Base-by-base conservation (phyloP, 257 asterid species). In the Solanum chmielewskii region DNA sequence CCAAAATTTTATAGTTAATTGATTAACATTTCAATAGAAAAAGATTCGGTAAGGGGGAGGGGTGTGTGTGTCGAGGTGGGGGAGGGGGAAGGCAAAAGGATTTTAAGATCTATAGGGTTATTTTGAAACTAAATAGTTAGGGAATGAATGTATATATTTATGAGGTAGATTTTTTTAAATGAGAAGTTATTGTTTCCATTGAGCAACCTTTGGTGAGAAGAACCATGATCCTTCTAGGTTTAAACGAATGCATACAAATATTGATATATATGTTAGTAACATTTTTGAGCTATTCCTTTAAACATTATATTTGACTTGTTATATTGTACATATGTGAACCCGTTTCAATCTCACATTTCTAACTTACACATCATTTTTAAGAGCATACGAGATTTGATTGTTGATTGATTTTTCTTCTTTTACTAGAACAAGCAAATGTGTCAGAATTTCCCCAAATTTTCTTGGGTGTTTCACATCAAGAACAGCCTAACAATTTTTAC, bases 361-460 rank as follows among this genome's bases (percentile, higher is more conserved):
- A 52, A 52, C n/a, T 75, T 39, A 75, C 11, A 23, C 33, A 75
- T 74, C 23, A 16, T 69, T 69, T 62, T 29, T 69, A 9, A 13
- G 12, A 29, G 41, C 18, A 74, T 75, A 73, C 41, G 33, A 12
- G 5, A 29, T 88, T 15, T 84, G 73, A 11, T 33, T 62, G 7
- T 82, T 23, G 4, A 2, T 98, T 81, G 97, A 95, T 13, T 87
- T 94, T 90, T 80, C 60, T 92, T 89, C n/a, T 29, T 66, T 60
- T 76, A n/a, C 47, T 27, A 95, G 98, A 97, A n/a, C 96, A 91
- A 93, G 33, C 91, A 15, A 89, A 64, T 86, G 87, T 86, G 35
- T 86, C 91, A 86, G 95, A 94, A 41, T 96, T 94, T 83, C 95
- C 98, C n/a, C 94, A 98, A 83, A 98, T 95, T 83, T 97, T 96